These are phyloP conservation scores for Aaosphaeria pasadenensis DNA, from an alignment of 2,329 filamentous ascomycete species.

Conservation along the genomic window DNA sequence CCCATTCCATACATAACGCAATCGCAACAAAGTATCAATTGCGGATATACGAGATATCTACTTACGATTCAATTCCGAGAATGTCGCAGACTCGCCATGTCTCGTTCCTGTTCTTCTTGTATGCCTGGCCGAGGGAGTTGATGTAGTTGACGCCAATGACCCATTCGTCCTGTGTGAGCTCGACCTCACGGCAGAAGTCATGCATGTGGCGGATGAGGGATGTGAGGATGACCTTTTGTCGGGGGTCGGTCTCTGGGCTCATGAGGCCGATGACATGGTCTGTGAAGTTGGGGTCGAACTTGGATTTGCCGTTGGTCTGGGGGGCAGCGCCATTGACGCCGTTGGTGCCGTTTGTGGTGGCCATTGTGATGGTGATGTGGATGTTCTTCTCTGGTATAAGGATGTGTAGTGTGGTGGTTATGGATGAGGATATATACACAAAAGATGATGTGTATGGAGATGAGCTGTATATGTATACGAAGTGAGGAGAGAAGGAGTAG, in stretches of 20 bases:
- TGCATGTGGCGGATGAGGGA: slow-evolving; percentile 66
- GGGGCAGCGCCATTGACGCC: neutral
- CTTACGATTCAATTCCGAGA: slow-evolving; percentile 65
- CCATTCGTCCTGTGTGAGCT: slow-evolving; percentile 73
- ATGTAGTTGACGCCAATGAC: slow-evolving; percentile 67
- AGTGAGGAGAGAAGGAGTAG: neutral
- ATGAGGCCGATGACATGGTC: slow-evolving; percentile 66
- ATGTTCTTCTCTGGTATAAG: neutral
- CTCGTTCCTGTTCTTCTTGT: slow-evolving; percentile 65
- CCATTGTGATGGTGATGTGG: neutral
- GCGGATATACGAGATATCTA: neutral
- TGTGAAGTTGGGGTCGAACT: slow-evolving; percentile 72
- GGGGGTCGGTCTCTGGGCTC: slow-evolving; percentile 62
- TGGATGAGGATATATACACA: neutral
- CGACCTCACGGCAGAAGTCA: slow-evolving; percentile 70
- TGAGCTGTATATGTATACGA: neutral
- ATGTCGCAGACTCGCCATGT: slow-evolving; percentile 66
- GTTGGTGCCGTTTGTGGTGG: slow-evolving; percentile 1
- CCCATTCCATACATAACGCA: no score
- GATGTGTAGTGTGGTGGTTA: neutral
- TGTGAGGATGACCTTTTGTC: slow-evolving; percentile 59
- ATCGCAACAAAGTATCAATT: neutral
- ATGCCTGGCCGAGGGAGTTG: slow-evolving; percentile 66
- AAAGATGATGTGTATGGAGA: neutral
- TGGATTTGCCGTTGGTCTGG: slow-evolving; percentile 2